Conservation (phyloP, 192 early-diverging fungal genomes). For the Backusella morwellensis region DNA sequence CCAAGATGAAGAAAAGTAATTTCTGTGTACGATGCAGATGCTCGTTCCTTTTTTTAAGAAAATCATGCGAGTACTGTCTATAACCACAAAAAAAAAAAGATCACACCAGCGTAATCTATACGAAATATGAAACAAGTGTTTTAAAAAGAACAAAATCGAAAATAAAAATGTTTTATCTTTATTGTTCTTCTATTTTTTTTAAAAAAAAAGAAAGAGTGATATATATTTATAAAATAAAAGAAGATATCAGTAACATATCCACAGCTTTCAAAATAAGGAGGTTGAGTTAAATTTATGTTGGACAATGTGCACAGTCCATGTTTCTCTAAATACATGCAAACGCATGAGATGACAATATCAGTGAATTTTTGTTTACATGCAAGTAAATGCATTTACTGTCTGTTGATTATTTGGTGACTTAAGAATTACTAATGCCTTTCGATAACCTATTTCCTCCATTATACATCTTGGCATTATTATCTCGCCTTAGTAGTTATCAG, state of each 20-base stretch:
- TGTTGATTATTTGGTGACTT: not conserved
- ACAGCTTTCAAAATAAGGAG: not conserved
- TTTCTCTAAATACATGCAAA: not conserved
- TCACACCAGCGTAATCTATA: not conserved
- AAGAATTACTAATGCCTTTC: not conserved
- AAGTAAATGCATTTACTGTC: not conserved
- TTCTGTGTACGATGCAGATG: not conserved
- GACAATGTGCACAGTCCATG: slow-evolving; percentile 5
- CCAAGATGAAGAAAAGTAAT: not conserved
- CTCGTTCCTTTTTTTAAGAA: not conserved
- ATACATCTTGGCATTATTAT: not conserved
- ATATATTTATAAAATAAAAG: too few relatives aligned
- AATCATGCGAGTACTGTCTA: not conserved
- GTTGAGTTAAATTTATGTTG: not conserved
- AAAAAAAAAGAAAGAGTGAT: not conserved
- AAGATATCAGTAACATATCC: not conserved
- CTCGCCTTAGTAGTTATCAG: not conserved
- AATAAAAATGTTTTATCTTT: not conserved
- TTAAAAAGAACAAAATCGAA: not conserved
- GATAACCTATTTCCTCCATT: not conserved
- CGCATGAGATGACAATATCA: not conserved
- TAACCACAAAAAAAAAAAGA: not conserved
- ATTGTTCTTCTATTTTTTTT: not conserved
- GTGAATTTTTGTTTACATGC: not conserved
- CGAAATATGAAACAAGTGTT: not conserved